These are phyloP conservation scores for Leccinum rimulosum DNA, from an alignment of 768 basidiomycete species.

Conservation along the genomic window DNA sequence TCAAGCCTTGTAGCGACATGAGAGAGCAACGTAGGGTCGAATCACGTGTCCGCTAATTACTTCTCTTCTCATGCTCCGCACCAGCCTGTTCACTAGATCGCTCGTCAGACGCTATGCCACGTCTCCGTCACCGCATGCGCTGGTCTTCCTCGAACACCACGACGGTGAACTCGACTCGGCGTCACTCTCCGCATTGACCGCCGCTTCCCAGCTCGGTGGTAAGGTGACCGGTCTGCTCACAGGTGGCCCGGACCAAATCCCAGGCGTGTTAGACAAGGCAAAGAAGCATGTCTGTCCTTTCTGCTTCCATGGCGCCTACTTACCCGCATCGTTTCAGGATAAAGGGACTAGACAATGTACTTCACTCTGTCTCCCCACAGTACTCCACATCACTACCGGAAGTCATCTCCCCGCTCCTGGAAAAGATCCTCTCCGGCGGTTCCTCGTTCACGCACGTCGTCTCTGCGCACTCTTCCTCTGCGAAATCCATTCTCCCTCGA, in stretches of 20 bases:
- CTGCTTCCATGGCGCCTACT: conserved; percentile 5
- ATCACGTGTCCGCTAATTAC: conserved; percentile 18
- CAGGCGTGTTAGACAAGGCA: conserved; percentile 63
- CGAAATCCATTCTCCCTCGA: conserved; percentile 91
- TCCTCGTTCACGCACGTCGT: conserved; percentile 86
- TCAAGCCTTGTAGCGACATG: conserved; percentile 73
- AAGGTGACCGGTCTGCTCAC: conserved; percentile 78
- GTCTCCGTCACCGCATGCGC: conserved; percentile 61
- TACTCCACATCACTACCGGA: conserved; percentile 75
- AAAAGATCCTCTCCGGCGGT: conserved; percentile 62
- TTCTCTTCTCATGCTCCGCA: conserved; percentile 17
- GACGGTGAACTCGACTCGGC: conserved; percentile 78
- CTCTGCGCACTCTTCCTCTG: conserved; percentile 86
- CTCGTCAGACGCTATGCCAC: conserved; percentile 50
- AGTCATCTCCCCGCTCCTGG: conserved; percentile 77
- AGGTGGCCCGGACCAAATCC: conserved; percentile 66
- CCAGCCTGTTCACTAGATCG: conserved; percentile 31
- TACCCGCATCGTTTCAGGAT: conserved; percentile 41
- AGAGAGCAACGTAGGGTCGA: neutral
- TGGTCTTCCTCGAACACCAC: conserved; percentile 89
- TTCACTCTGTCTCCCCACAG: conserved; percentile 68
- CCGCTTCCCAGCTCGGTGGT: conserved; percentile 83
- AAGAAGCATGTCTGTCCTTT: conserved; percentile 60
- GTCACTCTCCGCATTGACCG: conserved; percentile 88
- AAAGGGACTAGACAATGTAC: conserved; percentile 61